Evolutionary conservation across 1,284 basidiomycete genomes (phyloP).

Genomic region (Cutaneotrichosporon mucoides): DNA sequence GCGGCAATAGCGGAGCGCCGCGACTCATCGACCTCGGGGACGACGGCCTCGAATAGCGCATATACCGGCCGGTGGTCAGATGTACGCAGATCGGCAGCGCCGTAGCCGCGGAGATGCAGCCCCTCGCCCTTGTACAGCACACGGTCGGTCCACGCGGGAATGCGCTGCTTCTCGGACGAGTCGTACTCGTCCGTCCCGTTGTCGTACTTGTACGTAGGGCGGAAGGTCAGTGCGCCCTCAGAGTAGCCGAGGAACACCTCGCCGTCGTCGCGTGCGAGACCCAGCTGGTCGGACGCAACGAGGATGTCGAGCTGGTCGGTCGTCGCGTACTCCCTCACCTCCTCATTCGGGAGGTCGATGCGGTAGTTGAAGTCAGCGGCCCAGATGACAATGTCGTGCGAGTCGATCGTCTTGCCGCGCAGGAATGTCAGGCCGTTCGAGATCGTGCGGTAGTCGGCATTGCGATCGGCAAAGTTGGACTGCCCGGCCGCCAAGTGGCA

Average conservation of each 20-base stretch:
- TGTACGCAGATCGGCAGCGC: conserved; percentile 70
- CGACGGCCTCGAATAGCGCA: conserved; percentile 70
- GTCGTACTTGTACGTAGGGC: conserved; percentile 53
- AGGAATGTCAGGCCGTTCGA: conserved; percentile 75
- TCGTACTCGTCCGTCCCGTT: conserved; percentile 75
- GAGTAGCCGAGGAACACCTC: conserved; percentile 76
- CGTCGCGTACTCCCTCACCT: conserved; percentile 63
- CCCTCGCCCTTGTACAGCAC: conserved; percentile 72
- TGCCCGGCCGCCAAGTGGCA: conserved; percentile 90
- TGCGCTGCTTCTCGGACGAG: conserved; percentile 90
- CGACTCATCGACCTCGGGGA: conserved; percentile 70
- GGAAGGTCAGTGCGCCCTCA: conserved; percentile 82
- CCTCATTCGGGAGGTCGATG: conserved; percentile 77
- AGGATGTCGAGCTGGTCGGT: conserved; percentile 68
- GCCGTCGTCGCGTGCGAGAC: conserved; percentile 63
- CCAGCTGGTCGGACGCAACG: conserved; percentile 77
- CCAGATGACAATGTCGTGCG: conserved; percentile 89
- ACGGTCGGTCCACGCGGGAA: conserved; percentile 98
- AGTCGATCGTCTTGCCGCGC: conserved; percentile 79
- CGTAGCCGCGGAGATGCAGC: conserved; percentile 44
- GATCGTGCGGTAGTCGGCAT: conserved; percentile 89
- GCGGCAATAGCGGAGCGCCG: conserved; percentile 57
- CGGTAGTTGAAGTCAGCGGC: conserved; percentile 93
- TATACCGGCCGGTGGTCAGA: conserved; percentile 97
- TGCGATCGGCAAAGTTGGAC: conserved; percentile 80